Evolutionary conservation across 805 yeast species (phyloP).

Genomic region (Isabelozyma heimii): DNA sequence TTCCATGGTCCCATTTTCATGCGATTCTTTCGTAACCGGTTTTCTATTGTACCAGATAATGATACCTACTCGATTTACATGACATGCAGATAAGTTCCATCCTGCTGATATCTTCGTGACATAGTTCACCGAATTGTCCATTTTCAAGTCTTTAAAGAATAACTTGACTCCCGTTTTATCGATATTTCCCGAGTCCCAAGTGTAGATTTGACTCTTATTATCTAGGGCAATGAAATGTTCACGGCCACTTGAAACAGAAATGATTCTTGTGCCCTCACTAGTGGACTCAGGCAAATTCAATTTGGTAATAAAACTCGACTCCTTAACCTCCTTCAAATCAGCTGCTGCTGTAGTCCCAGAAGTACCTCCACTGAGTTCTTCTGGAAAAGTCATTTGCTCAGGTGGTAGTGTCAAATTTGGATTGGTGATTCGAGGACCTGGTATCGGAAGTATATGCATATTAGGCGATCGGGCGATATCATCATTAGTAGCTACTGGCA

Average conservation of each 20-base stretch:
- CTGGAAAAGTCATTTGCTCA: constrained; percentile 7
- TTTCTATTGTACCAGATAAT: constrained; percentile 52
- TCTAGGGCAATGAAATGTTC: constrained; percentile 63
- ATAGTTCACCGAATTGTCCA: not conserved
- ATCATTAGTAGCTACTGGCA: too few relatives aligned
- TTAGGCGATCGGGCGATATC: too few relatives aligned
- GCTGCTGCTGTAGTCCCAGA: too few relatives aligned
- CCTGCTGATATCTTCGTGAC: constrained; percentile 58
- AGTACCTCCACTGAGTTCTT: constrained; percentile 1
- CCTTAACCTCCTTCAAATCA: constrained; percentile 6
- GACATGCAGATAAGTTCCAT: constrained; percentile 59
- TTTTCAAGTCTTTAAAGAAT: constrained; percentile 20
- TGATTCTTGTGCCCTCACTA: constrained; percentile 26
- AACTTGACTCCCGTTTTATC: constrained; percentile 41
- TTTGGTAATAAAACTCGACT: constrained; percentile 23
- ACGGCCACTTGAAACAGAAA: constrained; percentile 60
- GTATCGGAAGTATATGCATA: not conserved
- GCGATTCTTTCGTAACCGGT: constrained; percentile 13
- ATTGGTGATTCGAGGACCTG: constrained; percentile 5
- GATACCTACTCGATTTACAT: constrained; percentile 49
- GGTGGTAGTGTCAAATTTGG: constrained; percentile 22
- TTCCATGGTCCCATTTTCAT: constrained; percentile 10
- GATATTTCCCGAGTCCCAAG: constrained; percentile 55
- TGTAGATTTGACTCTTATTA: constrained; percentile 45
- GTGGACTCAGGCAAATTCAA: constrained; percentile 13